Base-by-base conservation (phyloP, 441 rosid genomes). In the Gossypium schwendimanii region DNA sequence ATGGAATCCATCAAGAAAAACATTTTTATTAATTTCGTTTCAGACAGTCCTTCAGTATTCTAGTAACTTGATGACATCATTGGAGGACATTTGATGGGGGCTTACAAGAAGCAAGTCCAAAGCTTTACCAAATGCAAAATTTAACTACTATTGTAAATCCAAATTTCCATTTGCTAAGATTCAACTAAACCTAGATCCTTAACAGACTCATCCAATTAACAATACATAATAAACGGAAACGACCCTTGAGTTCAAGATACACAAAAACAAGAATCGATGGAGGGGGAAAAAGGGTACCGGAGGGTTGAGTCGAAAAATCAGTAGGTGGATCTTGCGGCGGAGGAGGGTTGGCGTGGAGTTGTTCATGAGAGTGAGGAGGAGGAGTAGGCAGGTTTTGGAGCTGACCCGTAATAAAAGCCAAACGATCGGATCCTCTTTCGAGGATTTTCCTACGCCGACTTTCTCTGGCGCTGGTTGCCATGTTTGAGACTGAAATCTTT, bases 401-500 rank as follows among this genome's bases (percentile, higher is more conserved):
- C 67, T 80, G 88, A 77, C 92, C 93, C 24, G 91, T 77, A 75
- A 91, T 88, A 78, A 88, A 77, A 66, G 99, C 94, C 54, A 95
- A 83, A 53, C 99, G 97, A 83, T 95, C 96, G 50, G 92, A 68
- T 75, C 99, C 93, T 78, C 94, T 83, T 6, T 91, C 95, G 41
- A 87, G 70, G 73, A 91, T 92, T 85, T 81, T 91, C 76, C 85
- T 80, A 81, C 99, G 85, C 80, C 99, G 87, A 0, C 87, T 83
- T 74, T 92, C 99, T 80, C 97, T 83, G 73, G 69, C 74, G 81
- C 41, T 64, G 20, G 92, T 67, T n/a, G 92, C 88, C 97, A 91
- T 89, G 33, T 59, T 58, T 62, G 11, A 39, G 6, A 10, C 2
- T 39, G 2, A 39, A 41, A 39, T 39, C 52, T 41, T 63, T 3